These are phyloP conservation scores for Yamadazyma nakazawae DNA, from an alignment of 805 yeast genomes.

Conservation along the genomic window DNA sequence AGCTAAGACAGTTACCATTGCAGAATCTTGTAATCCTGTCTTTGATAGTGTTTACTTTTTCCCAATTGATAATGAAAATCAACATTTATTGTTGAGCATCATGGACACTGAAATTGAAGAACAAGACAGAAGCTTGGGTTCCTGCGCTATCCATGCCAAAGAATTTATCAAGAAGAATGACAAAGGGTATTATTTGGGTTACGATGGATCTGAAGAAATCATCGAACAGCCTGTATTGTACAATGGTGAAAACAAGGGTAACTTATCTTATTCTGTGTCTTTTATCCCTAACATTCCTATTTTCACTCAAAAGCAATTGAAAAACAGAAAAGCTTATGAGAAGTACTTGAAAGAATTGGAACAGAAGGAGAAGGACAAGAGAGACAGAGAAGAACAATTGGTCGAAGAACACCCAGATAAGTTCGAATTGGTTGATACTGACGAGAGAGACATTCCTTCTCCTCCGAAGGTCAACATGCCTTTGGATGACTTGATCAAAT, in stretches of 20 bases:
- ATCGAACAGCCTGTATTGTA: slow-evolving; percentile 43
- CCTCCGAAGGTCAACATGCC: slow-evolving; percentile 45
- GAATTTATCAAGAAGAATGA: slow-evolving; percentile 48
- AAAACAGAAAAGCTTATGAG: slow-evolving; percentile 43
- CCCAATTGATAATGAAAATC: slow-evolving; percentile 60
- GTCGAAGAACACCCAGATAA: slow-evolving; percentile 56
- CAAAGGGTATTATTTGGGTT: slow-evolving; percentile 45
- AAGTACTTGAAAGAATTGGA: slow-evolving; percentile 34
- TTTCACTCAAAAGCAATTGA: slow-evolving; percentile 54
- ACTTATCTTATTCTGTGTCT: slow-evolving; percentile 51
- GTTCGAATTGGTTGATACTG: slow-evolving; percentile 61
- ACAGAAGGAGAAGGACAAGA: slow-evolving; percentile 39
- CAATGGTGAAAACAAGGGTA: slow-evolving; percentile 43
- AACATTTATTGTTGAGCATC: slow-evolving; percentile 54
- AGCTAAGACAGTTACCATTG: slow-evolving; percentile 53
- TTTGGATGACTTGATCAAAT: slow-evolving; percentile 49
- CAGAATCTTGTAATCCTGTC: slow-evolving; percentile 53
- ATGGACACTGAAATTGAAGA: slow-evolving; percentile 66
- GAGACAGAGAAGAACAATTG: slow-evolving; percentile 47
- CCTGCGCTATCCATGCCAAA: slow-evolving; percentile 47
- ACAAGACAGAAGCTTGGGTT: slow-evolving; percentile 64
- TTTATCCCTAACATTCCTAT: slow-evolving; percentile 67
- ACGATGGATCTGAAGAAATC: slow-evolving; percentile 49
- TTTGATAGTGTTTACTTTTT: slow-evolving; percentile 58
- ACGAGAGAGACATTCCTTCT: slow-evolving; percentile 30